Evolutionary conservation across 345 rosid genomes (phyloP).

Genomic region (Lepidium sativum): DNA sequence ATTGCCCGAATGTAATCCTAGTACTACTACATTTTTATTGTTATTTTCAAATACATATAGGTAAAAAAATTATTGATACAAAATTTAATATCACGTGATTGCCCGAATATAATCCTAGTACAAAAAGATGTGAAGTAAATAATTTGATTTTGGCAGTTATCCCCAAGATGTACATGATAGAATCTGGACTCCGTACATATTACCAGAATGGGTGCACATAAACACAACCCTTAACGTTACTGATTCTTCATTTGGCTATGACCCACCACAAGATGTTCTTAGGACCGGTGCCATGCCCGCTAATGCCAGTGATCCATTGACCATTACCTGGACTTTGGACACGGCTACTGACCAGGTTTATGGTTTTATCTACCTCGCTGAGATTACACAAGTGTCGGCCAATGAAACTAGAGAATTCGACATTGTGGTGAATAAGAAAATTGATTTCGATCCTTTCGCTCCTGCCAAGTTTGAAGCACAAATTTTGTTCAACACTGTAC

Average conservation of each 20-base stretch:
- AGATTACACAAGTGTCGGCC: neutral
- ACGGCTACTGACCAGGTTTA: neutral
- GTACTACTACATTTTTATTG: too few species aligned
- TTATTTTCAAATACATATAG: too few species aligned
- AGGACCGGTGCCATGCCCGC: slow-evolving; percentile 4
- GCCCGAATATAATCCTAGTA: too few species aligned
- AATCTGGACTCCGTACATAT: slow-evolving; percentile 15
- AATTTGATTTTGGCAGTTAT: slow-evolving; percentile 10
- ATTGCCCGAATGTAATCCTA: too few species aligned
- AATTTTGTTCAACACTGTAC: neutral
- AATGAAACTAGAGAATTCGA: neutral
- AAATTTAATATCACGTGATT: too few species aligned
- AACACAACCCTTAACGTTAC: neutral
- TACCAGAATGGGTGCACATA: neutral
- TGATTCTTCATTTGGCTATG: neutral
- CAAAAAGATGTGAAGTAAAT: neutral
- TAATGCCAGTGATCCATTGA: slow-evolving; percentile 6
- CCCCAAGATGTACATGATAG: slow-evolving; percentile 29
- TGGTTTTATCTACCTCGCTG: slow-evolving; percentile 21
- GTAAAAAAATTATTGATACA: too few species aligned
- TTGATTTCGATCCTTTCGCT: neutral
- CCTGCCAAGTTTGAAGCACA: neutral
- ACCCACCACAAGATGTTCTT: slow-evolving; percentile 14
- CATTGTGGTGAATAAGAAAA: neutral
- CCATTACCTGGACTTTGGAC: neutral